phyloP scores from a whole-genome alignment of 202 grass and related monocot species.

The Brachypodium distachyon region DNA sequence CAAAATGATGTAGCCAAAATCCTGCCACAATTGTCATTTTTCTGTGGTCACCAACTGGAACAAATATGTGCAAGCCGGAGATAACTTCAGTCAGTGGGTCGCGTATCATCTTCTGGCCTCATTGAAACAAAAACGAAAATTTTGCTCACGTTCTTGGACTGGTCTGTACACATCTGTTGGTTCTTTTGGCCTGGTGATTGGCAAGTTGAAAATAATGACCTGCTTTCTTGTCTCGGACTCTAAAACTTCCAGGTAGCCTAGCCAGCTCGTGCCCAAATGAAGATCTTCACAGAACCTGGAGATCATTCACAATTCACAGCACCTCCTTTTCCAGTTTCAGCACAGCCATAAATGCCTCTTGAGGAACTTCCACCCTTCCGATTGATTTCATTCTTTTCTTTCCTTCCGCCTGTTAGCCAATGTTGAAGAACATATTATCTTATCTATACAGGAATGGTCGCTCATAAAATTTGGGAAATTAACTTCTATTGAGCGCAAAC shows the following conservation, averaged over 20 bases:
- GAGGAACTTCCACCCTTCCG: constrained; percentile 91
- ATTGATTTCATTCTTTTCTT: constrained; percentile 99
- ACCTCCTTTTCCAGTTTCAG: constrained; percentile 95
- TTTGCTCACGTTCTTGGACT: neutral
- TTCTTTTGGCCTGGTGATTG: neutral
- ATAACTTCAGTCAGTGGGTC: neutral
- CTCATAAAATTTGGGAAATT: neutral
- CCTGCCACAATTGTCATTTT: no score
- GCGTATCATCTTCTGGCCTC: neutral
- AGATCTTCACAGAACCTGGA: neutral
- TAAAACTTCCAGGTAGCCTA: neutral
- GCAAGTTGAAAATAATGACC: neutral
- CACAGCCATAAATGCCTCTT: constrained; percentile 98
- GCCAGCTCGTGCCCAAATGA: neutral
- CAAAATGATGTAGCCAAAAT: neutral
- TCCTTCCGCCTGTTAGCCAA: constrained; percentile 71
- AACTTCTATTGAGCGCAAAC: neutral
- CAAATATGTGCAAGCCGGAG: neutral
- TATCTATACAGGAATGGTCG: neutral
- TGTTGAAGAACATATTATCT: neutral
- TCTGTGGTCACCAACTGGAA: no score
- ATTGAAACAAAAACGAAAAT: no score
- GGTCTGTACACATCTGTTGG: neutral
- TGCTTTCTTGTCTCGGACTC: neutral
- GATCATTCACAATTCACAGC: constrained; percentile 30